phyloP scores from a whole-genome alignment of 2,329 filamentous ascomycete genomes.

The Conoideocrella luteorostrata region DNA sequence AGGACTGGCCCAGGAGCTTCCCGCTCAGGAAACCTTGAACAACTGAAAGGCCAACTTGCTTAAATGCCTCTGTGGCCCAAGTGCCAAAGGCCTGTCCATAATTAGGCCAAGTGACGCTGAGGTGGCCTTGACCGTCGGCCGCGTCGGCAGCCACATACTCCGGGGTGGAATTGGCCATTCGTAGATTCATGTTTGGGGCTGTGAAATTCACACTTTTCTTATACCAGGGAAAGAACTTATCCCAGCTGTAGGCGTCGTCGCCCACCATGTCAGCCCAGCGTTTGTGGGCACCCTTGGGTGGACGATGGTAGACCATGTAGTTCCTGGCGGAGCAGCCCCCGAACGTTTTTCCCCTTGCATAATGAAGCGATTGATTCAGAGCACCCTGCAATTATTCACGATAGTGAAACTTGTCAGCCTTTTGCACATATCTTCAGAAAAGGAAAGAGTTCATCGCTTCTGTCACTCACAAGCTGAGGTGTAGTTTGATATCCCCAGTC shows the following conservation, averaged over 20 bases:
- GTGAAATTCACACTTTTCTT: slow-evolving; percentile 24
- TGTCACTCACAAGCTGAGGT: slow-evolving; percentile 2
- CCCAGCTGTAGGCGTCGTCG: slow-evolving; percentile 22
- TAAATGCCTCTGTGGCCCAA: slow-evolving; percentile 24
- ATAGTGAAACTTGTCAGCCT: background rate
- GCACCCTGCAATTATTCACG: slow-evolving; percentile 1
- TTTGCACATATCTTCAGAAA: too few species aligned
- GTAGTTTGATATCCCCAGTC: slow-evolving; percentile 20
- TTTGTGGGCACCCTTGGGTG: slow-evolving; percentile 17
- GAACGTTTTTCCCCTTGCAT: slow-evolving; percentile 24
- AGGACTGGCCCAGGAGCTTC: slow-evolving; percentile 26
- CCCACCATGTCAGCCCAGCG: slow-evolving; percentile 25
- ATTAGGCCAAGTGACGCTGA: too few species aligned
- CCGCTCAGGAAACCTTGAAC: slow-evolving; percentile 34
- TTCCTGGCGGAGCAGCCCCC: slow-evolving; percentile 24
- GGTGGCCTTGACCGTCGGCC: too few species aligned
- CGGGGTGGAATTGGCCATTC: slow-evolving; percentile 17
- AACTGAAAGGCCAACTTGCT: slow-evolving; percentile 31
- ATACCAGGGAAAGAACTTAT: slow-evolving; percentile 25
- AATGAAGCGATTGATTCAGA: slow-evolving; percentile 18
- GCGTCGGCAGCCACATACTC: slow-evolving; percentile 14
- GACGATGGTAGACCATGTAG: slow-evolving; percentile 21
- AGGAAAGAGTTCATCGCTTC: too few species aligned
- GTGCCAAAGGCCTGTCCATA: slow-evolving; percentile 16
- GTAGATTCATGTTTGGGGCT: slow-evolving; percentile 16